These are phyloP conservation scores for Scleromitrula shiraiana DNA, from an alignment of 2,329 filamentous ascomycete genomes.

Conservation along the genomic window DNA sequence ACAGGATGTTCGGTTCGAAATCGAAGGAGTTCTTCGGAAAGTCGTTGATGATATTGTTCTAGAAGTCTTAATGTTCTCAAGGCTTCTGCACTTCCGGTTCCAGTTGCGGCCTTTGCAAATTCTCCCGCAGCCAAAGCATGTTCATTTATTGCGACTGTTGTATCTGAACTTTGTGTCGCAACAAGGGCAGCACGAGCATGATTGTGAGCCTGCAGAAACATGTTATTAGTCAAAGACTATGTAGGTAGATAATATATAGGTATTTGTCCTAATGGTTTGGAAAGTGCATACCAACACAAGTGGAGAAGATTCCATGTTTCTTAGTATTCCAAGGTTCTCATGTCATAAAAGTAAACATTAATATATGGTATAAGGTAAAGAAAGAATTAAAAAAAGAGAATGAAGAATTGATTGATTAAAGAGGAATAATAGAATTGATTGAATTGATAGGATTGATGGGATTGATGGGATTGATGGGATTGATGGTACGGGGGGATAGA, in stretches of 20 bases:
- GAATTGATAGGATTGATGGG: no score
- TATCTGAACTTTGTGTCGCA: slow-evolving; percentile 60
- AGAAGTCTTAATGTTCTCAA: slow-evolving; percentile 76
- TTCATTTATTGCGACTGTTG: slow-evolving; percentile 75
- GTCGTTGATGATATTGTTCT: slow-evolving; percentile 76
- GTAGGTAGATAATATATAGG: slow-evolving; percentile 19
- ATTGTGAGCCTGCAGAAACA: slow-evolving; percentile 61
- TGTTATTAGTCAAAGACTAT: background rate
- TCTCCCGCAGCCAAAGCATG: slow-evolving; percentile 83
- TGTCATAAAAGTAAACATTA: no score
- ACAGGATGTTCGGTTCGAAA: slow-evolving; percentile 41
- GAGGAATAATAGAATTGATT: background rate
- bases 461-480: no score
- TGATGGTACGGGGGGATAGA: background rate
- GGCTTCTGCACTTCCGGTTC: slow-evolving; percentile 62
- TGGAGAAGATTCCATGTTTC: slow-evolving; percentile 59
- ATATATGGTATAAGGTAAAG: no score
- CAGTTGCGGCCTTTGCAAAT: slow-evolving; percentile 74
- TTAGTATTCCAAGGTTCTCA: no score
- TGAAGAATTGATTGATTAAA: no score
- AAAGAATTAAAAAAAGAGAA: no score
- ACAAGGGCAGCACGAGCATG: slow-evolving; percentile 78
- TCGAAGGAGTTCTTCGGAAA: slow-evolving; percentile 75
- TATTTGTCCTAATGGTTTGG: background rate
- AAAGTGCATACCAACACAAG: slow-evolving; percentile 50